Conservation (phyloP, 345 rosid genomes). For the Excoecaria cochinchinensis region DNA sequence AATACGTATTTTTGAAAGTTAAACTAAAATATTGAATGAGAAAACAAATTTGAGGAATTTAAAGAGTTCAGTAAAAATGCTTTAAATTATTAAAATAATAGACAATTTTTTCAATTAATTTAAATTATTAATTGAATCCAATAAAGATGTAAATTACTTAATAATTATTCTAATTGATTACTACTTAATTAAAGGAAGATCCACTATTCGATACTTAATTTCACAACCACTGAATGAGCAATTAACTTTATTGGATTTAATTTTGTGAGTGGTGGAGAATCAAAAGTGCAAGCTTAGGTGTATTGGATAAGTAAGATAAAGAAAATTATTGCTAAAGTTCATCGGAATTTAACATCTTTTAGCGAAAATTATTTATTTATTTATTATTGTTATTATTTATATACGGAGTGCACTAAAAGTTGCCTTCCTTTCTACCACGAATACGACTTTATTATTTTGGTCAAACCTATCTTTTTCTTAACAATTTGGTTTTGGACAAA, state of each 20-base stretch:
- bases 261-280: background rate
- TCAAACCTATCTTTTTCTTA: constrained; percentile 3
- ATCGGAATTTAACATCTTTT: background rate
- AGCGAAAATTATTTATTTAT: background rate
- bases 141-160: too few relatives aligned
- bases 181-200: background rate
- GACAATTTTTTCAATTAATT: too few relatives aligned
- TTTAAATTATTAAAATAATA: too few relatives aligned
- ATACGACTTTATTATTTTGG: background rate
- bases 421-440: constrained; percentile 9
- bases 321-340: background rate
- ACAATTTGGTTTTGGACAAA: constrained; percentile 2
- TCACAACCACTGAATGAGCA: constrained; percentile 13
- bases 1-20: too few relatives aligned
- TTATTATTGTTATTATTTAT: background rate
- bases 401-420: background rate
- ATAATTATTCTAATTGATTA: too few relatives aligned
- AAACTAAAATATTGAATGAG: too few relatives aligned
- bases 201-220: background rate
- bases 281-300: background rate
- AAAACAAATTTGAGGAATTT: too few relatives aligned
- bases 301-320: background rate
- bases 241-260: background rate
- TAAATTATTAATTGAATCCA: too few relatives aligned
- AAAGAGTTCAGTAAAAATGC: too few relatives aligned